Base-by-base conservation (phyloP, 176 grass and related monocot species). In the Aechmea fasciata region DNA sequence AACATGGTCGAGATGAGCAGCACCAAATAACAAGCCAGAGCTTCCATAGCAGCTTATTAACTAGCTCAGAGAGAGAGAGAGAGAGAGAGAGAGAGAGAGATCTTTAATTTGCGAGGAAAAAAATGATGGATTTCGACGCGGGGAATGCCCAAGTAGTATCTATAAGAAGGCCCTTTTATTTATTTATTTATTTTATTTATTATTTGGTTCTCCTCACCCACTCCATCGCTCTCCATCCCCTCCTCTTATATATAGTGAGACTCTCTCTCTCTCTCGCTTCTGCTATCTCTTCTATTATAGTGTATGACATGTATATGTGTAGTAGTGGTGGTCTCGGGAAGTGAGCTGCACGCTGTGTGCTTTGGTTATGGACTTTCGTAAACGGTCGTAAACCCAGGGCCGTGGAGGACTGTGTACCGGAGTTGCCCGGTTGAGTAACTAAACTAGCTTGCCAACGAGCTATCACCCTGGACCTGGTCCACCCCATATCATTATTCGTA, bases 1-100 rank as follows among this genome's bases (percentile, higher is more conserved):
- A 75, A 65, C 75, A 79, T 51, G 18, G 76, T 50, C 57, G 75
- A 79, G 63, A 84, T 59, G 71, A 84, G 65, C 53, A 73, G 70
- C 53, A 73, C 66, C 52, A 50, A 54, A n/a, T n/a, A n/a, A 79
- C 49, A 57, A 4, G 69, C 18, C 70, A 71, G 55, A 79, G n/a
- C 65, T 49, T 47, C 70, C 82, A 84, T 84, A 11, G 1, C 18
- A 11, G 1, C 18, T 69, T 49, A 47, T 67, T 28, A 53, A 19
- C 5, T 65, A 69, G 22, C 69, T 64, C 51, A 19, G 11, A 1
- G n/a, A 61, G 8, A 54, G 20, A 24, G 13, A 64, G 17, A 52
- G 77, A 49, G 24, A 57, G 50, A 81, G 52, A 52, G 33, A 52
- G 33, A 69, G 47, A 57, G 22, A 53, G 66, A 73, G 14, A 73